Evolutionary conservation across 1,139 yeast genomes (phyloP), one percentile per base, ranked within the genome.

Genomic region (Taiozyma sp.): DNA sequence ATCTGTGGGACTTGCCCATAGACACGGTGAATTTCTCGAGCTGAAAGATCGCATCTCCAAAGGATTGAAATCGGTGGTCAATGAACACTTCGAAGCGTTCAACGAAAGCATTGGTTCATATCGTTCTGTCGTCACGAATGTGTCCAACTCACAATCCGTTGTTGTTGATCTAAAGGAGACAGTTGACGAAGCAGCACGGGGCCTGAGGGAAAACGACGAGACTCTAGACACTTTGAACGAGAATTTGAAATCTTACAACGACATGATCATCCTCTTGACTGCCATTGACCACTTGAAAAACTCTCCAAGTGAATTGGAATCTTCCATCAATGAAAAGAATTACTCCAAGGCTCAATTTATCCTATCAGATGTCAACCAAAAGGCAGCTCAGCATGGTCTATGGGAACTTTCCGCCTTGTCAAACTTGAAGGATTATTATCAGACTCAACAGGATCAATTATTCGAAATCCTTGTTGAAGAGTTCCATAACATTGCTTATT

Each of bases 1-100:
- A 3, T 87, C 96, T 1, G 95, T 90, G 34, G 98, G 98, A 0
- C 70, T 87, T 62, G 95, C 96, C 1, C 85, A 85, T 61, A 79
- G 84, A 55, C 74, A 76, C 51, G 72, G 74, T 0, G 87, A 84
- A 48, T 87, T 87, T 57, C 67, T 73, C 45, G 74, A 73, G 49
- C 62, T 84, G 50, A 77, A 80, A 52, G 71, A 71, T 16, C 72
- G 79, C 53, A 82, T 91, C 14, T 80, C 81, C 32, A 66, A 67
- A 32, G 79, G 83, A 21, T 71, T 91, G 47, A 77, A 85, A 54
- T 69, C 71, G 35, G 90, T 91, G 5, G 97, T 90, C 26, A 85
- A 83, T 58, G 88, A 87, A 50, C 85, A 91, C 63, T 87, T 86
- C 65, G 95, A 88, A 64, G 83, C 88, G 2, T 91, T 91, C 70